Evolutionary conservation across 768 basidiomycete genomes (phyloP).

Genomic region (Rhodotorula diobovata): DNA sequence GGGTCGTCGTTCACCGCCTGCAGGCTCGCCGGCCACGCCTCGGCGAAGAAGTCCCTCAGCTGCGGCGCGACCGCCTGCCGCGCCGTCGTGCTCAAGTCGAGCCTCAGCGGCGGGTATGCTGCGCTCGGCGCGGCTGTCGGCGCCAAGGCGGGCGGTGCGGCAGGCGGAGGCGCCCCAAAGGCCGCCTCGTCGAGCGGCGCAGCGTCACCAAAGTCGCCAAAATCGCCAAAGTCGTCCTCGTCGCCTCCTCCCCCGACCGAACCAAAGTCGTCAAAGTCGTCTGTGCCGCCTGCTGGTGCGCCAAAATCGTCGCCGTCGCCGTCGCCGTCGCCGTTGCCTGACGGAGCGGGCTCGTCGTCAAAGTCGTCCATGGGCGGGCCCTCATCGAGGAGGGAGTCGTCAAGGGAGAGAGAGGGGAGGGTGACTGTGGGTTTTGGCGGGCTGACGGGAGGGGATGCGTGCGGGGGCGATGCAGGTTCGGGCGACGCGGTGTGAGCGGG

Average conservation of each 20-base stretch:
- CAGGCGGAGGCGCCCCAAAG: background rate
- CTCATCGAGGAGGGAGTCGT: no score
- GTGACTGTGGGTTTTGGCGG: background rate
- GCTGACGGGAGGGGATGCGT: background rate
- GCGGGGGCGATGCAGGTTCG: background rate
- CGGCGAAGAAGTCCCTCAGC: constrained; percentile 12
- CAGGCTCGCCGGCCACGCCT: constrained; percentile 8
- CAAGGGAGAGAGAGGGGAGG: no score
- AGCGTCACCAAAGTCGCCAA: constrained; percentile 29
- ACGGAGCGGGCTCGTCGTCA: background rate
- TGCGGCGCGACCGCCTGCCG: constrained; percentile 15
- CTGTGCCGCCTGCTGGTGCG: background rate
- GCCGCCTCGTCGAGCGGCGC: constrained; percentile 25
- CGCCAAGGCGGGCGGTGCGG: background rate
- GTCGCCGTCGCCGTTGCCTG: background rate
- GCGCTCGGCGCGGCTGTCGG: background rate
- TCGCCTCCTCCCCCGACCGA: constrained; percentile 8
- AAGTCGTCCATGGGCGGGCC: constrained; percentile 15
- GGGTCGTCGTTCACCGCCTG: constrained; percentile 25
- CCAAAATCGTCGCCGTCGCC: background rate
- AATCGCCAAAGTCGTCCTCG: constrained; percentile 35
- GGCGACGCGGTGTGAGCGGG: background rate
- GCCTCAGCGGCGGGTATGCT: constrained; percentile 14
- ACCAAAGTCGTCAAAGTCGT: constrained; percentile 33
- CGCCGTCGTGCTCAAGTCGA: constrained; percentile 7